Percentiles rank a stretch among this genome's conserved stretches.
These are phyloP conservation scores for Fusarium subglutinans DNA, from an alignment of 2,329 filamentous ascomycete genomes.

Conservation along the genomic window DNA sequence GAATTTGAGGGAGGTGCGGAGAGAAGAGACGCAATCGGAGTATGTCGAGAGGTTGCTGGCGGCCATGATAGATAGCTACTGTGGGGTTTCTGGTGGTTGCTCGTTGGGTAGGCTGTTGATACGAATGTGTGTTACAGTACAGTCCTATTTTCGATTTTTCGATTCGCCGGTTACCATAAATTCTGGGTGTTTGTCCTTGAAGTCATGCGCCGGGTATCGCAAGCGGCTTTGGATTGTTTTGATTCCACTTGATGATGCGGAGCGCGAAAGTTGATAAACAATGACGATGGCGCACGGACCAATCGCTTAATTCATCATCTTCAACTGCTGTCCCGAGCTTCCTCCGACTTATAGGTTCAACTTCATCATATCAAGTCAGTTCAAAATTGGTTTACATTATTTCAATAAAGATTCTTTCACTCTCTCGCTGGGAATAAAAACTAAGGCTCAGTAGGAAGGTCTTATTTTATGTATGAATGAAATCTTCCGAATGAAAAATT, in stretches of 20 bases:
- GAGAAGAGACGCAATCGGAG: conserved; percentile 67
- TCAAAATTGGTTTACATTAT: not conserved
- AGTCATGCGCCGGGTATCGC: not conserved
- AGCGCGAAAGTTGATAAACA: conserved; percentile 20
- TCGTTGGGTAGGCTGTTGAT: conserved; percentile 13
- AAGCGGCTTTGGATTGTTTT: conserved; percentile 1
- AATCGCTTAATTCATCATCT: not conserved
- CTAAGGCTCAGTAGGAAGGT: not conserved
- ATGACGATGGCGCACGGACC: conserved; percentile 18
- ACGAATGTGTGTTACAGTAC: not conserved
- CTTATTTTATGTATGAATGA: not conserved
- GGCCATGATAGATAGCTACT: conserved; percentile 32
- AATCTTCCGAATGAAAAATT: not conserved
- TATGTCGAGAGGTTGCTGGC: conserved; percentile 52
- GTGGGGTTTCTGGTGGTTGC: conserved; percentile 3
- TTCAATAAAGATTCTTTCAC: not conserved
- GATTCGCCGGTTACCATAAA: too few species aligned
- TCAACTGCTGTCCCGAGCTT: conserved; percentile 6
- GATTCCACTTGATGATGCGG: not conserved
- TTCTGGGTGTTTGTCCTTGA: not conserved
- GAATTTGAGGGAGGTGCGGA: conserved; percentile 67
- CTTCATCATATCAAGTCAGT: not conserved
- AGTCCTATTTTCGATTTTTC: not conserved
- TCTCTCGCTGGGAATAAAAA: rapidly evolving
- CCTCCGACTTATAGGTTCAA: not conserved